A percentile compares a stretch with the other conserved stretches of the same genome.
Evolutionary conservation across 208 protist genomes (phyloP).

Genomic region (Wallacemonas sp.): DNA sequence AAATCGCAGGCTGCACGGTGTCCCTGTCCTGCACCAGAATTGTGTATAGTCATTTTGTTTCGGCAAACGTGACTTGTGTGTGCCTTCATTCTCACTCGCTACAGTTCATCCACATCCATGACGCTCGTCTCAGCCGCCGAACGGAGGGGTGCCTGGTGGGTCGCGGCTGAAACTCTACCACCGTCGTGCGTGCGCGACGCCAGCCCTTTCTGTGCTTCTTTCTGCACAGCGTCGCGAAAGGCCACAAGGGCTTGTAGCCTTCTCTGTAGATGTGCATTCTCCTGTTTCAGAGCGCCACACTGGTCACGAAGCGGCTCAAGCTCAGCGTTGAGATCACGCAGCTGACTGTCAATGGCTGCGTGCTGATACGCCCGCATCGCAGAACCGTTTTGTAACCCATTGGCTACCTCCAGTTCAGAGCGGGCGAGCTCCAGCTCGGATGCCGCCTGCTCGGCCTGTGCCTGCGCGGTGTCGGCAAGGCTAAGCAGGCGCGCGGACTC

Average conservation of each 20-base stretch:
- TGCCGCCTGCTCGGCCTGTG: not conserved
- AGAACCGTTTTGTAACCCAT: too few relatives aligned
- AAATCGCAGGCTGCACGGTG: too few relatives aligned
- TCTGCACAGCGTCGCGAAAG: slow-evolving; percentile 21
- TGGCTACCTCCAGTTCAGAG: not conserved
- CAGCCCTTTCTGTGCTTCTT: too few relatives aligned
- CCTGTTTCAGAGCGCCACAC: not conserved
- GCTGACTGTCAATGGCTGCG: not conserved
- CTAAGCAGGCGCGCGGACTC: not conserved
- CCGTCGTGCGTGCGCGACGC: too few relatives aligned
- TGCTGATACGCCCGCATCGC: too few relatives aligned
- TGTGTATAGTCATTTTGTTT: too few relatives aligned
- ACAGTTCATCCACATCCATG: not conserved
- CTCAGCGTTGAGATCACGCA: not conserved
- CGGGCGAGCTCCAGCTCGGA: not conserved
- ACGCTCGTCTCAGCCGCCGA: too few relatives aligned
- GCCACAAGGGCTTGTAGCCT: slow-evolving; percentile 15
- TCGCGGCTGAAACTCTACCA: too few relatives aligned
- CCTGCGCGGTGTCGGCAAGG: not conserved
- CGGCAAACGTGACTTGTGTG: too few relatives aligned
- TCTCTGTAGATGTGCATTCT: slow-evolving; percentile 20
- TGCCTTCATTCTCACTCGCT: too few relatives aligned
- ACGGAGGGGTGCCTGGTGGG: too few relatives aligned
- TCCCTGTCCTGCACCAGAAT: too few relatives aligned
- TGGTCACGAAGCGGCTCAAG: not conserved